These are phyloP conservation scores for Gonapodya prolifera DNA, from an alignment of 192 early-diverging fungal species.

Conservation along the genomic window DNA sequence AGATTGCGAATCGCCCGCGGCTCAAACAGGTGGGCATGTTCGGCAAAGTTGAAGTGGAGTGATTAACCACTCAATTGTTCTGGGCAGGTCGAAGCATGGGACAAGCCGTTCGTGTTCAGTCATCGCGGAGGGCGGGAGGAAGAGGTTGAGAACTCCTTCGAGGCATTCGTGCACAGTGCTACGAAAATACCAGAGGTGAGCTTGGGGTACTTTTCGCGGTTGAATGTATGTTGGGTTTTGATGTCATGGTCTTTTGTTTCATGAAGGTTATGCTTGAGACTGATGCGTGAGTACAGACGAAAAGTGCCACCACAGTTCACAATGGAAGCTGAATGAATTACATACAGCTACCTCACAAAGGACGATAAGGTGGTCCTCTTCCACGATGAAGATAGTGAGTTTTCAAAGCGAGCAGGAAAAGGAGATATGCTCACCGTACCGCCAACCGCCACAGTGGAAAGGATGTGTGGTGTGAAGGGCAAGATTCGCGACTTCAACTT, in stretches of 20 bases:
- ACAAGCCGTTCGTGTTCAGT: neutral
- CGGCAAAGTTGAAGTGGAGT: no score
- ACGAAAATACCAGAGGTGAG: neutral
- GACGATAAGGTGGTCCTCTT: neutral
- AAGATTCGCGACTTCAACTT: neutral
- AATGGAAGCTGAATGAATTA: neutral
- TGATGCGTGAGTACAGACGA: neutral
- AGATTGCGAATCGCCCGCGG: neutral
- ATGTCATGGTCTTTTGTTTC: neutral
- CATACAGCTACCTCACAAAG: neutral
- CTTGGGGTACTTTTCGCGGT: no score
- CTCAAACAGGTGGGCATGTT: neutral
- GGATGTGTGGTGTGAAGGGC: neutral
- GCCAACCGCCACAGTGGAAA: neutral
- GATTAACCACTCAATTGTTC: no score
- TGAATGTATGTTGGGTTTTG: neutral
- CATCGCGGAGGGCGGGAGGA: neutral
- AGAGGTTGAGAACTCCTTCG: neutral
- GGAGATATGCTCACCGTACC: neutral
- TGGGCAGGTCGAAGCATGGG: no score
- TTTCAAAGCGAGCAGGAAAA: neutral
- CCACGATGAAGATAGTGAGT: neutral
- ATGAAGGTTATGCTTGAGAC: neutral
- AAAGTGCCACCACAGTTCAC: neutral
- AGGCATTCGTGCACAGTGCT: neutral